Base-by-base conservation (phyloP, 2,329 filamentous ascomycete genomes). In the Metarhizium robertsii region DNA sequence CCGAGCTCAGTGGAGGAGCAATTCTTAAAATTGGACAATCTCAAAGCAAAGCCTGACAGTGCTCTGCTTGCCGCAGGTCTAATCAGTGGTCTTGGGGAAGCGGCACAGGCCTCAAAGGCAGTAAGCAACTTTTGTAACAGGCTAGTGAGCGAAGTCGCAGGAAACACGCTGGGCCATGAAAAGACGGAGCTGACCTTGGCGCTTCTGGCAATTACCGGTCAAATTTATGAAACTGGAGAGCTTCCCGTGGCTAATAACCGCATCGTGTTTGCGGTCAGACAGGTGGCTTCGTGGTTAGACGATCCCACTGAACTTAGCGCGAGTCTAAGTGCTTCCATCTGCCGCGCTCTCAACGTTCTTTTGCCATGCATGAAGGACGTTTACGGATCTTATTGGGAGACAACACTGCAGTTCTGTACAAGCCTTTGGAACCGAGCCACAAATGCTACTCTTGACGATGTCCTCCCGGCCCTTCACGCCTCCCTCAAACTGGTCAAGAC, bases 351-450 rank as follows among this genome's bases (percentile, higher is more conserved):
- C 53, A 73, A 80, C 2, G 71, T 75, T 3, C 73, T 96, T 3
- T 70, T 96, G 0, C 88, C 89, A 2, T 80, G 80, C 45, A 86
- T 96, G 62, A 81, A 83, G 57, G 87, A 91, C 50, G 84, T 96
- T 1, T 96, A 96, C 63, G 94, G 92, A 0, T 83, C 88, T 0
- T 89, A 96, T 65, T 99, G 94, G 94, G 80, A 85, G 52, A 80
- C 80, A 50, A 70, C 79, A 0, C 70, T 90, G 18, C 75, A 80
- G 38, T 80, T 83, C 52, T 80, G 86, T 57, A 71, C 79, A 11
- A 69, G 72, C 7, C 70, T 84, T 0, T 88, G 86, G 84, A 71
- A 73, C 3, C 73, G 74, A 3, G 75, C 73, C 0, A 67, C 67
- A 11, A 68, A 69, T 2, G 73, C 76, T 6, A 58, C 69, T 1